Conservation (phyloP, 2,329 filamentous ascomycete genomes). For the Fusarium beomiforme region DNA sequence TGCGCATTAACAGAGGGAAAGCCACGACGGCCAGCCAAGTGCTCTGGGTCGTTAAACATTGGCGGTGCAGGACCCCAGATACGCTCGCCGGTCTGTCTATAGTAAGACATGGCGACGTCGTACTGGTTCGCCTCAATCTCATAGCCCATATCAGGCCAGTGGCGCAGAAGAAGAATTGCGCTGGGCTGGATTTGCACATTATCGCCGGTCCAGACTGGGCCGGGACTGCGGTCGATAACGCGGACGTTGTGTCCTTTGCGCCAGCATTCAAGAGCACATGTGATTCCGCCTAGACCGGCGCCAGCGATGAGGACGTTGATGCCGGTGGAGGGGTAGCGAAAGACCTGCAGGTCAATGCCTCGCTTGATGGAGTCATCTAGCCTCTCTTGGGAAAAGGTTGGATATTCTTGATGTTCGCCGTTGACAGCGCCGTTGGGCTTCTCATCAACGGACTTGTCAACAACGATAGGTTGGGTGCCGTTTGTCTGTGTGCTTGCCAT, state of each 20-base stretch:
- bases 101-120: slow-evolving; percentile 32
- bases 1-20: slow-evolving; percentile 29
- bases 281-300: slow-evolving; percentile 13
- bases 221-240: slow-evolving; percentile 14
- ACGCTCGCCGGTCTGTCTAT: slow-evolving; percentile 17
- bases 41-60: slow-evolving; percentile 29
- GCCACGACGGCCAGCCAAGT: background rate
- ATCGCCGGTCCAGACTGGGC: slow-evolving; percentile 25
- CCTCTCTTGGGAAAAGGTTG: background rate
- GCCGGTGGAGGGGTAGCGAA: slow-evolving; percentile 24
- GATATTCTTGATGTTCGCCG: background rate
- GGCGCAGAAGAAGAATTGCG: slow-evolving; percentile 20
- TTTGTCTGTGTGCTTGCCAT: background rate
- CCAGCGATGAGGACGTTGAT: slow-evolving; percentile 25
- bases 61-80: slow-evolving; percentile 32
- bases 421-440: background rate
- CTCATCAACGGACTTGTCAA: background rate
- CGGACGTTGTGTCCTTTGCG: slow-evolving; percentile 30
- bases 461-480: background rate
- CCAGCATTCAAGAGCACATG: slow-evolving; percentile 27
- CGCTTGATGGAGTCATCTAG: slow-evolving; percentile 1
- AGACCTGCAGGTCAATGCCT: slow-evolving; percentile 17
- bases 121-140: slow-evolving; percentile 30
- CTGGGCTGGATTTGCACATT: slow-evolving; percentile 30
- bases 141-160: slow-evolving; percentile 31